phyloP scores from a whole-genome alignment of 768 basidiomycete genomes.

The Mycena belliarum region DNA sequence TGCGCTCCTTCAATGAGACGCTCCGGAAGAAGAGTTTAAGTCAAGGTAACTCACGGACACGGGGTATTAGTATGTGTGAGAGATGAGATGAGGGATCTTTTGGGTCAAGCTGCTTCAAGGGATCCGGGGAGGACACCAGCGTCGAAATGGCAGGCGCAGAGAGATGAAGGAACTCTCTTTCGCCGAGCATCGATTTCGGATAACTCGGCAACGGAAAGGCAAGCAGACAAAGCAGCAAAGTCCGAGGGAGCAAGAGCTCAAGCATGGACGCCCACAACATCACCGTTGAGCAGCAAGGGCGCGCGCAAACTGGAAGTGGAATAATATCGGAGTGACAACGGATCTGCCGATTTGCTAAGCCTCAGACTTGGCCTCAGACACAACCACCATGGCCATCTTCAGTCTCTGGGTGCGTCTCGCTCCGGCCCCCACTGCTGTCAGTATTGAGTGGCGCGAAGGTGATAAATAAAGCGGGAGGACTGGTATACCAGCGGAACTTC shows the following conservation, averaged over 20 bases:
- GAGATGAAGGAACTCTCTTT: conserved; percentile 45
- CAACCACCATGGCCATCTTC: conserved; percentile 67
- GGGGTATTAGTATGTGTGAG: conserved; percentile 83
- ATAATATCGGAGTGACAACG: neutral
- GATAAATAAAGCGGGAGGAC: conserved; percentile 97
- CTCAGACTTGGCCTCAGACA: neutral
- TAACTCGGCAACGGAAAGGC: conserved; percentile 30
- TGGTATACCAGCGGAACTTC: conserved; percentile 92
- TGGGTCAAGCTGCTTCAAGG: conserved; percentile 67
- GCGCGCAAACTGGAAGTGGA: too few relatives aligned
- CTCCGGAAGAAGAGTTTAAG: conserved; percentile 1
- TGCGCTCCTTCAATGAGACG: conserved; percentile 27
- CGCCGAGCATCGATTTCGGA: conserved; percentile 42
- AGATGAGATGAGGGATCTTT: conserved; percentile 69
- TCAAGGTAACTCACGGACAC: conserved; percentile 66
- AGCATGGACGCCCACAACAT: conserved; percentile 12
- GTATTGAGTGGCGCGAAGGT: conserved; percentile 51
- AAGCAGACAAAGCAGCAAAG: conserved; percentile 30
- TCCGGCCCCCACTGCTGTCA: neutral
- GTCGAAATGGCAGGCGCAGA: conserved; percentile 51
- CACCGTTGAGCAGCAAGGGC: too few relatives aligned
- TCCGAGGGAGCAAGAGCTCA: conserved; percentile 16
- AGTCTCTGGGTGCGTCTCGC: conserved; percentile 72
- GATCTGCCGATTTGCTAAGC: too few relatives aligned
- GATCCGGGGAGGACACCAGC: conserved; percentile 60